These are phyloP conservation scores for Delitschia confertaspora DNA, from an alignment of 495 filamentous ascomycete species.

Conservation along the genomic window DNA sequence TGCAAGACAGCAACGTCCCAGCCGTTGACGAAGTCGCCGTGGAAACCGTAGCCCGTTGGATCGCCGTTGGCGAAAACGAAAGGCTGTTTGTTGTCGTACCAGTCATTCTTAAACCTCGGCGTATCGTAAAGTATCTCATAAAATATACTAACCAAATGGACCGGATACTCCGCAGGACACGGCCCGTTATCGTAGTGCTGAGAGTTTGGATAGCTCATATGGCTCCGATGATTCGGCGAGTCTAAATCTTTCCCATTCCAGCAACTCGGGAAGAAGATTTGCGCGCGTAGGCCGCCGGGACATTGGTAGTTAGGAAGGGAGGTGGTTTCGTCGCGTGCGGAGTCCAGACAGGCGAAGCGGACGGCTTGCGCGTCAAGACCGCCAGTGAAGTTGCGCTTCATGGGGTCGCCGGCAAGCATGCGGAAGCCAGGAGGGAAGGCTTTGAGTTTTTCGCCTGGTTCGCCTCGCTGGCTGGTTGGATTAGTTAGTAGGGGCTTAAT, in stretches of 20 bases:
- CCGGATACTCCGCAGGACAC: slow-evolving; percentile 50
- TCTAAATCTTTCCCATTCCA: slow-evolving; percentile 37
- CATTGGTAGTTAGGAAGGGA: slow-evolving; percentile 53
- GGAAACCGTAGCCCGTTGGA: slow-evolving; percentile 42
- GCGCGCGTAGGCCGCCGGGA: slow-evolving; percentile 48
- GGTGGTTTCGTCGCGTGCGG: slow-evolving; percentile 43
- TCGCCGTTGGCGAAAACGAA: slow-evolving; percentile 56
- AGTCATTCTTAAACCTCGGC: slow-evolving; percentile 45
- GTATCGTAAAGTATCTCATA: slow-evolving; percentile 61
- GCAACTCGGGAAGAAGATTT: slow-evolving; percentile 52
- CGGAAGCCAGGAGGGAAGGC: slow-evolving; percentile 65
- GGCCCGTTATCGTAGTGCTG: slow-evolving; percentile 40
- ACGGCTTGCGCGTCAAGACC: slow-evolving; percentile 40
- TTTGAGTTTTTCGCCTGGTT: slow-evolving; percentile 48
- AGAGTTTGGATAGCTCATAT: slow-evolving; percentile 47
- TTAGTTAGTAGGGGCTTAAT: slow-evolving; percentile 32
- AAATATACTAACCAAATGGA: slow-evolving; percentile 57
- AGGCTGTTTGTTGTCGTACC: slow-evolving; percentile 49
- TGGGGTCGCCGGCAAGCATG: slow-evolving; percentile 61
- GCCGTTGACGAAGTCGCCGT: slow-evolving; percentile 62
- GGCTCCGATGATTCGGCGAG: slow-evolving; percentile 47
- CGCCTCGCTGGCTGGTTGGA: slow-evolving; percentile 49
- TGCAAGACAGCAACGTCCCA: slow-evolving; percentile 59
- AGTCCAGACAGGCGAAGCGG: slow-evolving; percentile 48
- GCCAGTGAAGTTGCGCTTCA: slow-evolving; percentile 41